Conservation (phyloP, 441 rosid species). For the Populus hybrid region DNA sequence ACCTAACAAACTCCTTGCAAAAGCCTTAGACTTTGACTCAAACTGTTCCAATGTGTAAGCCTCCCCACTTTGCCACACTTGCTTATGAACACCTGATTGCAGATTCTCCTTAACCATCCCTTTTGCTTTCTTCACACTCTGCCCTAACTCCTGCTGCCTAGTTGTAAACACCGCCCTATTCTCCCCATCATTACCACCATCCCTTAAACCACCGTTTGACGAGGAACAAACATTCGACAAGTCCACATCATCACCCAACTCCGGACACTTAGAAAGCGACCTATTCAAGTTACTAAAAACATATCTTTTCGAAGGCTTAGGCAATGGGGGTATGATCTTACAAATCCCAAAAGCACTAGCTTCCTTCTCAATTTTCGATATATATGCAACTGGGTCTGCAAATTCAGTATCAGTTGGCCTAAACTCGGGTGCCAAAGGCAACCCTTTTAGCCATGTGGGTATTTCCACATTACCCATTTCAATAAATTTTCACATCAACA, state of each 20-base stretch:
- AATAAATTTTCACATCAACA: slow-evolving; percentile 24
- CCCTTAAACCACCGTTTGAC: slow-evolving; percentile 20
- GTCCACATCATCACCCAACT: slow-evolving; percentile 45
- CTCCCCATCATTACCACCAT: slow-evolving; percentile 38
- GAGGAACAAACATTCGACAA: slow-evolving; percentile 28
- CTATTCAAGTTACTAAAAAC: slow-evolving; percentile 75
- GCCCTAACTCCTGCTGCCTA: slow-evolving; percentile 37
- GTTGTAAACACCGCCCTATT: slow-evolving; percentile 86
- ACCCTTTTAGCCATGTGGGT: slow-evolving; percentile 79
- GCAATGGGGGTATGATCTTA: slow-evolving; percentile 93
- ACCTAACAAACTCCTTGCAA: slow-evolving; percentile 64
- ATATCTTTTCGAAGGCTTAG: slow-evolving; percentile 84
- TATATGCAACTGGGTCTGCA: slow-evolving; percentile 94
- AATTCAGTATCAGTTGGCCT: slow-evolving; percentile 97
- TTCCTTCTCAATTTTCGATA: slow-evolving; percentile 93
- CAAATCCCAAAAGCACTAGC: slow-evolving; percentile 95
- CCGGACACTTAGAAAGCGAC: slow-evolving; percentile 81
- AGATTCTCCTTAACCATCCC: slow-evolving; percentile 42
- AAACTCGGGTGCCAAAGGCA: slow-evolving; percentile 94
- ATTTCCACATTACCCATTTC: slow-evolving; percentile 88
- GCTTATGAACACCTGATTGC: slow-evolving; percentile 59
- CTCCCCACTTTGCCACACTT: slow-evolving; percentile 99
- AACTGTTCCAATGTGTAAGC: slow-evolving; percentile 92
- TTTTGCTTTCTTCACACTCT: slow-evolving; percentile 62
- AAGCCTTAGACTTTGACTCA: slow-evolving; percentile 77